Base-by-base conservation (phyloP, 208 protist species). In the Acanthamoeba castellanii region DNA sequence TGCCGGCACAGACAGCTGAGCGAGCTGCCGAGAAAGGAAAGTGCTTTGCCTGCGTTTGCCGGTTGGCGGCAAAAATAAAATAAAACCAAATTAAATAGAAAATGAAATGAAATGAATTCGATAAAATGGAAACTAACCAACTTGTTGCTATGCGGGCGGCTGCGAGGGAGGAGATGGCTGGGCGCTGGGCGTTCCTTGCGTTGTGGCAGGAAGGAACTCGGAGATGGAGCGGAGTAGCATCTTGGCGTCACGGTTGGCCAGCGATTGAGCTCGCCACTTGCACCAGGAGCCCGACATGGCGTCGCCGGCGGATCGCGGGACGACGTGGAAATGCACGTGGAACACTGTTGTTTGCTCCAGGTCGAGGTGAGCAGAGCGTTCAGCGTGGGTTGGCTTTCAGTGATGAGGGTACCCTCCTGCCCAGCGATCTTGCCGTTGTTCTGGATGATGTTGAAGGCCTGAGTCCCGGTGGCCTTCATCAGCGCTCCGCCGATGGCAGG, bases 271-370 rank as follows among this genome's bases (percentile, higher is more conserved):
- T 13, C 45, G 76, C 76, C 76, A 85, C 45, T 30, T 27, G 9
- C 37, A 45, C 84, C 84, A 91, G 9, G 52, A 47, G 32, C 25
- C 25, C 20, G 47, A 50, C 47, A 94, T 42, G 81, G 25, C 78
- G 90, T 95, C 94, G 32, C 64, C 76, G 20, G 78, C 70, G 47
- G 27, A n/a, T 11, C 82, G 22, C 37, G 95, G 95, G 18, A 96
- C 94, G 34, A 96, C 42, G 59, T 96, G 95, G n/a, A 95, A 96
- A 61, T 96, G 95, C 30, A 96, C 81, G 57, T 96, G 95, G 30
- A 82, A 66, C 57, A 96, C 92, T 55, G 57, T 25, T 22, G 55
- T 18, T 68, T 68, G 16, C 61, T 27, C 16, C 61, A 68, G 4
- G 3, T 27, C 16, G 27, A 68, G 61, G 61, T 68, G 61, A 68